Evolutionary conservation across 495 filamentous ascomycete species (phyloP).

Genomic region (Beverwykella pulmonaria): DNA sequence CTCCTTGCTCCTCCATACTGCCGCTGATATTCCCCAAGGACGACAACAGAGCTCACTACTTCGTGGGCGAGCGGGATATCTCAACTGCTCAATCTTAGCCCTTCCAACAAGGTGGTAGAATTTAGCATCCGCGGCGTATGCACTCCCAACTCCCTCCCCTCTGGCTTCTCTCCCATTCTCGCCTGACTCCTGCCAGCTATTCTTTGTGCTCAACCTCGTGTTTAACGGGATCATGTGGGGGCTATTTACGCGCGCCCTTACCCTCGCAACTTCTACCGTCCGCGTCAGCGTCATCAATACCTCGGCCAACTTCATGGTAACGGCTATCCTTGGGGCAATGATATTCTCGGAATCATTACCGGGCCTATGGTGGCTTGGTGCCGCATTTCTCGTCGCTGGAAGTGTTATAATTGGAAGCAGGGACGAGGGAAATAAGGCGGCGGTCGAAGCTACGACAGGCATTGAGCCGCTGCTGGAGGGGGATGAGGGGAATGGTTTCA

Average conservation of each 20-base stretch:
- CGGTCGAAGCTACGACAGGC: conserved; percentile 14
- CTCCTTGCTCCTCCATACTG: background rate
- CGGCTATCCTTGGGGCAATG: conserved; percentile 76
- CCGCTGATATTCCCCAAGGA: conserved; percentile 53
- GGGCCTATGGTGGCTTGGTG: conserved; percentile 87
- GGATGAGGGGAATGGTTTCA: conserved; percentile 13
- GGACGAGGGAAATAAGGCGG: conserved; percentile 58
- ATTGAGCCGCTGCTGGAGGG: conserved; percentile 29
- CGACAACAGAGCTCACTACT: conserved; percentile 81
- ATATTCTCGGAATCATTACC: conserved; percentile 74
- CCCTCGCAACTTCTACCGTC: conserved; percentile 78
- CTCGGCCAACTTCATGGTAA: conserved; percentile 86
- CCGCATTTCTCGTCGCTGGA: conserved; percentile 78
- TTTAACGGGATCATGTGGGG: conserved; percentile 98
- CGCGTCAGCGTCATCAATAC: conserved; percentile 94
- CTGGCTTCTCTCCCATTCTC: background rate
- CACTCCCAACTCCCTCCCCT: conserved; percentile 20
- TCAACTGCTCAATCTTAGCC: conserved; percentile 59
- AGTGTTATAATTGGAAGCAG: conserved; percentile 88
- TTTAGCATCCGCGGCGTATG: conserved; percentile 69
- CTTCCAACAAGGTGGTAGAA: conserved; percentile 60
- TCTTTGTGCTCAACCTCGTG: conserved; percentile 82
- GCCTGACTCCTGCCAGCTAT: conserved; percentile 56
- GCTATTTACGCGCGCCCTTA: conserved; percentile 81
- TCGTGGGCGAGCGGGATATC: conserved; percentile 67